Conservation (phyloP, 2,329 filamentous ascomycete genomes). For the Paramyrothecium roridum region DNA sequence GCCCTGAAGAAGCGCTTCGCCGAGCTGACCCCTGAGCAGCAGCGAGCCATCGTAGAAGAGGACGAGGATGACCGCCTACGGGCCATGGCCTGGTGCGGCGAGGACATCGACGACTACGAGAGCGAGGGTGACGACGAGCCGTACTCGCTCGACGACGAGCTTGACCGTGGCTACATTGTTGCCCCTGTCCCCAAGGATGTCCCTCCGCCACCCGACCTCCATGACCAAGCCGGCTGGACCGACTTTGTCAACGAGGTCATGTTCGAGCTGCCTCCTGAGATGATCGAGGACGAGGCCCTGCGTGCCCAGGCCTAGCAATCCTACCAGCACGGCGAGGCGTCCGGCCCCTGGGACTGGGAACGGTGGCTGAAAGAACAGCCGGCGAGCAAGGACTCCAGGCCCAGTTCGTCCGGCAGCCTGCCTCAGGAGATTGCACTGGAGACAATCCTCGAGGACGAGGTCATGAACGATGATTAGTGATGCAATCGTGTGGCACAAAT, state of each 20-base stretch:
- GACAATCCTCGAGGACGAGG: background rate
- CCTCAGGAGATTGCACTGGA: background rate
- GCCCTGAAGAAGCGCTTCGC: constrained; percentile 41
- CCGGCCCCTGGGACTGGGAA: constrained; percentile 16
- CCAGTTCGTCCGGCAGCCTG: background rate
- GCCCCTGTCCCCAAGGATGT: constrained; percentile 10
- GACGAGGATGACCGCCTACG: constrained; percentile 31
- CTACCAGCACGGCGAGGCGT: constrained; percentile 7
- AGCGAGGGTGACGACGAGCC: constrained; percentile 7
- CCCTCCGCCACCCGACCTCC: constrained; percentile 7
- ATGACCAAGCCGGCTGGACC: constrained; percentile 19
- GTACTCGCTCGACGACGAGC: constrained; percentile 27
- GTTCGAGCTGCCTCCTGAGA: constrained; percentile 13
- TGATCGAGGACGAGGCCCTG: constrained; percentile 18
- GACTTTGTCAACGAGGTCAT: constrained; percentile 21
- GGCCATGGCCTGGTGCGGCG: constrained; percentile 27
- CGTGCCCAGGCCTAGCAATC: constrained; percentile 17
- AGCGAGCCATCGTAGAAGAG: constrained; percentile 31
- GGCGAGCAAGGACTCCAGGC: background rate
- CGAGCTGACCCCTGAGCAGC: constrained; percentile 30
- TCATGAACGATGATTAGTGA: background rate
- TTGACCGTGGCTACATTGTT: constrained; percentile 27
- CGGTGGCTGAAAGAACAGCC: background rate
- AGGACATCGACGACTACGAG: constrained; percentile 9
- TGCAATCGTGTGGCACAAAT: too few relatives aligned